A percentile compares a stretch with the other conserved stretches of the same genome.
These are phyloP conservation scores for Alternaria alternata DNA, from an alignment of 2,329 filamentous ascomycete genomes.

Conservation along the genomic window DNA sequence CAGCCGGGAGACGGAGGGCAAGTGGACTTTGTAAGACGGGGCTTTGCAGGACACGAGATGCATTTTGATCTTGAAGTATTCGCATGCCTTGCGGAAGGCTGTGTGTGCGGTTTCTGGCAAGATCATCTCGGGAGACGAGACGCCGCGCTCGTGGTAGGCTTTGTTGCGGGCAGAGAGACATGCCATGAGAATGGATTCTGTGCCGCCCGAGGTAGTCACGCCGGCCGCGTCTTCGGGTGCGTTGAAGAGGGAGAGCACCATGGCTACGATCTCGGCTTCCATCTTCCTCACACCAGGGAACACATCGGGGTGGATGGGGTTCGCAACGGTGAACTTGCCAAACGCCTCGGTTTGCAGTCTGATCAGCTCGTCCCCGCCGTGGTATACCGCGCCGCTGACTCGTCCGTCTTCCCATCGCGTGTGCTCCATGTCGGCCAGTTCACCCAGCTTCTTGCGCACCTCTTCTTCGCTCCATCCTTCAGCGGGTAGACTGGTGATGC, in stretches of 20 bases:
- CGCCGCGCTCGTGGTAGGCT: slow-evolving; percentile 81
- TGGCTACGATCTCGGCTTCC: slow-evolving; percentile 97
- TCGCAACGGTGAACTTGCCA: slow-evolving; percentile 91
- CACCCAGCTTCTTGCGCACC: slow-evolving; percentile 79
- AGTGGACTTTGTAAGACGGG: slow-evolving; percentile 83
- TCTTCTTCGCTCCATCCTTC: slow-evolving; percentile 83
- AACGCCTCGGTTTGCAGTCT: slow-evolving; percentile 92
- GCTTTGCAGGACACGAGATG: slow-evolving; percentile 88
- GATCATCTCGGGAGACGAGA: slow-evolving; percentile 97
- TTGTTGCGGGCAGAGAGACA: slow-evolving; percentile 90
- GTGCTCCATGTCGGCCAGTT: slow-evolving; percentile 86
- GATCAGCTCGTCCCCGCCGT: slow-evolving; percentile 83
- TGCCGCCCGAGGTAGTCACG: slow-evolving; percentile 90
- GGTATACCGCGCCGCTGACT: slow-evolving; percentile 95
- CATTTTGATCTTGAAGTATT: slow-evolving; percentile 97
- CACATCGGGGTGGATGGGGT: slow-evolving; percentile 97
- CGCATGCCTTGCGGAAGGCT: slow-evolving; percentile 91
- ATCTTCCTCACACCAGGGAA: slow-evolving; percentile 98
- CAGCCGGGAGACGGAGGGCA: slow-evolving; percentile 78
- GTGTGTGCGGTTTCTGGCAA: slow-evolving; percentile 94
- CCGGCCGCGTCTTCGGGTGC: slow-evolving; percentile 85
- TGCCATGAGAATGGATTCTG: slow-evolving; percentile 96
- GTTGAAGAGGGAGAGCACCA: slow-evolving; percentile 91
- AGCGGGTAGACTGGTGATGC: slow-evolving; percentile 79
- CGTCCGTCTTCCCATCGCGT: slow-evolving; percentile 96